Conservation (phyloP, 2,329 filamentous ascomycete species). For the Colletotrichum gigasporum region DNA sequence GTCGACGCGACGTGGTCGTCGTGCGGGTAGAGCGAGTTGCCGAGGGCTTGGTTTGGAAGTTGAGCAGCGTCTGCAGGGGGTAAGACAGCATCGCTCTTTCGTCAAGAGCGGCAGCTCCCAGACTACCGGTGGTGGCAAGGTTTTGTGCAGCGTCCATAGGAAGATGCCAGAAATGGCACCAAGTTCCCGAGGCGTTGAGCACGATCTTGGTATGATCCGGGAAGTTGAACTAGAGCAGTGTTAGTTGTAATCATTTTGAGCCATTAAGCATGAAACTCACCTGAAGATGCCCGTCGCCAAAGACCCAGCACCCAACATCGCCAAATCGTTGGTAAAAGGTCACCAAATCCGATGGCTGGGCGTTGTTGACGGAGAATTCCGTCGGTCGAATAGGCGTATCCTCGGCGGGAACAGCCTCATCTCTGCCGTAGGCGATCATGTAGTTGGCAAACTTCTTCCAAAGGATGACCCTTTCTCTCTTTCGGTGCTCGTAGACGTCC, state of each 20-base stretch:
- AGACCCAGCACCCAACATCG: conserved; percentile 84
- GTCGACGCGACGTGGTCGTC: conserved; percentile 59
- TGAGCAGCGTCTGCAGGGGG: conserved; percentile 77
- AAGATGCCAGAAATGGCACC: conserved; percentile 82
- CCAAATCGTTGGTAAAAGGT: conserved; percentile 85
- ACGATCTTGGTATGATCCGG: conserved; percentile 89
- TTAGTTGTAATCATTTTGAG: conserved; percentile 33
- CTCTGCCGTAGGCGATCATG: conserved; percentile 78
- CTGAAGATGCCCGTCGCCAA: conserved; percentile 82
- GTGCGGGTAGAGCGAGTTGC: conserved; percentile 50
- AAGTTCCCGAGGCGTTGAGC: conserved; percentile 76
- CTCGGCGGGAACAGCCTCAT: conserved; percentile 66
- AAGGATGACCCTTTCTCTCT: conserved; percentile 71
- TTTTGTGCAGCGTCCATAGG: conserved; percentile 75
- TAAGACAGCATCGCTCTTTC: conserved; percentile 77
- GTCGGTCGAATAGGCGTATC: conserved; percentile 52
- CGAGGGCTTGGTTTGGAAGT: conserved; percentile 65
- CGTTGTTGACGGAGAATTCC: conserved; percentile 20
- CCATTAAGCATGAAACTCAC: conserved; percentile 57
- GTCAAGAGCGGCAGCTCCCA: conserved; percentile 75
- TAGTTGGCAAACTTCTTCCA: conserved; percentile 82
- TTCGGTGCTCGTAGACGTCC: conserved; percentile 72
- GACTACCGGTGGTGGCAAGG: conserved; percentile 71
- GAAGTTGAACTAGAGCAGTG: conserved; percentile 76
- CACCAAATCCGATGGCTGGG: conserved; percentile 67